A percentile compares a stretch with the other conserved stretches of the same genome.
phyloP scores from a whole-genome alignment of 2,329 filamentous ascomycete genomes.

The Alternaria novae-zelandiae region DNA sequence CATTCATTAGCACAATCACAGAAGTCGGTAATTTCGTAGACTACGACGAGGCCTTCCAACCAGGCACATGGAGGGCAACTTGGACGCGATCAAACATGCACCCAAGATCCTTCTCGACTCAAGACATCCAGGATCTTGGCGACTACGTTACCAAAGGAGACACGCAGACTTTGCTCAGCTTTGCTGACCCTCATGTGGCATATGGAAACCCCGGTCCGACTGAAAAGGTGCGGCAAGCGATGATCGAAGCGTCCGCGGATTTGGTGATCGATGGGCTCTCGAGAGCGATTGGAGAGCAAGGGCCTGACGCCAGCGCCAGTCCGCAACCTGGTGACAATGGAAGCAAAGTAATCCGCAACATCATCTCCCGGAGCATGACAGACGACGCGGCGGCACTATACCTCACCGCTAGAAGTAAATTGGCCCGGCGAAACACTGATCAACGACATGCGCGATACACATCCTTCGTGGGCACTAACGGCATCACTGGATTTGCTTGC shows the following conservation, averaged over 20 bases:
- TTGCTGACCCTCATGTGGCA: constrained; percentile 10
- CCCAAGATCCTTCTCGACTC: constrained; percentile 2
- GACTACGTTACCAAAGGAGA: background rate
- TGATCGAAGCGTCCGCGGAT: constrained; percentile 12
- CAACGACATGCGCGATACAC: constrained; percentile 9
- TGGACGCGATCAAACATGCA: constrained; percentile 16
- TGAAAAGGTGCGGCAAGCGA: constrained; percentile 7
- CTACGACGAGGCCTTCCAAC: constrained; percentile 12
- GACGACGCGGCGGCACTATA: constrained; percentile 1
- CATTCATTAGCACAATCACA: constrained; percentile 10
- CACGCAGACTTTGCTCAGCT: background rate
- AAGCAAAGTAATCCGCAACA: constrained; percentile 3
- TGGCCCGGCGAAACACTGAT: constrained; percentile 5
- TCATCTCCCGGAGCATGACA: constrained; percentile 7
- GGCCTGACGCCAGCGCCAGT: background rate
- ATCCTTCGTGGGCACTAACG: constrained; percentile 16
- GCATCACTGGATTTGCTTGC: constrained; percentile 14
- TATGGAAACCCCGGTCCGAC: constrained; percentile 7
- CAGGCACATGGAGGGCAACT: constrained; percentile 4
- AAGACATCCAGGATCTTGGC: constrained; percentile 12
- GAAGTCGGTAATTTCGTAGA: constrained; percentile 12
- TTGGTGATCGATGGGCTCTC: constrained; percentile 7
- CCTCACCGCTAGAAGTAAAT: background rate
- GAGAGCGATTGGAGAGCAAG: background rate
- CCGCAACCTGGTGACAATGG: background rate